Base-by-base conservation (phyloP, 345 rosid species). In the Arabis hirsuta region DNA sequence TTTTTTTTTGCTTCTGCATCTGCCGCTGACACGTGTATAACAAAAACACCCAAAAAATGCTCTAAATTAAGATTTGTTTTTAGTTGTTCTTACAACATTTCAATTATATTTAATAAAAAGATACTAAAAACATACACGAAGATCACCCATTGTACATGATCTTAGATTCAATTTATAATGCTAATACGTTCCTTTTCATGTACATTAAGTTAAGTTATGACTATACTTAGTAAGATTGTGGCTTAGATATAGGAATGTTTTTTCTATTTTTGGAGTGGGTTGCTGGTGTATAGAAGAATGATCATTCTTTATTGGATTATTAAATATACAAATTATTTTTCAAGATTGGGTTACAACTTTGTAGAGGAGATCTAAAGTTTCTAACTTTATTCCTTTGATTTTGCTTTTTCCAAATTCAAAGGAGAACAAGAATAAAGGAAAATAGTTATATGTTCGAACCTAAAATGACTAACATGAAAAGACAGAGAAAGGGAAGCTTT, bases 201-300 rank as follows among this genome's bases (percentile, higher is more conserved):
- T n/a, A 38, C 19, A 60, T 70, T 22, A 72, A 62, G 69, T 72
- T 62, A 20, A 54, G 56, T 43, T 34, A 10, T 45, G 14, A 20
- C 72, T 65, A 73, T 66, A 58, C 51, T 50, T 73, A 43, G 66
- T 66, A 73, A 55, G 61, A 39, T 20, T 36, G 53, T 58, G 54
- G 73, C 62, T 67, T 58, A 34, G 62, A 67, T 51, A 34, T 67
- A 67, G 78, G 73, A 74, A 32, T 66, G 32, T 43, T 47, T 67
- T 52, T 4, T 20, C 79, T 69, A 62, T 61, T 54, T 69, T 62
- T 68, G 74, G 58, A 60, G 20, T 75, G 48, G 2, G 48, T 67
- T 60, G 27, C 14, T 68, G 50, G 27, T 75, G 50, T 59, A 22
- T 34, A 60, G 58, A 36, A 41, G 62, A 43, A 26, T 47, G 9